These are phyloP conservation scores for Dothideomycetidae sp. DNA, from an alignment of 2,329 filamentous ascomycete genomes.

Conservation along the genomic window DNA sequence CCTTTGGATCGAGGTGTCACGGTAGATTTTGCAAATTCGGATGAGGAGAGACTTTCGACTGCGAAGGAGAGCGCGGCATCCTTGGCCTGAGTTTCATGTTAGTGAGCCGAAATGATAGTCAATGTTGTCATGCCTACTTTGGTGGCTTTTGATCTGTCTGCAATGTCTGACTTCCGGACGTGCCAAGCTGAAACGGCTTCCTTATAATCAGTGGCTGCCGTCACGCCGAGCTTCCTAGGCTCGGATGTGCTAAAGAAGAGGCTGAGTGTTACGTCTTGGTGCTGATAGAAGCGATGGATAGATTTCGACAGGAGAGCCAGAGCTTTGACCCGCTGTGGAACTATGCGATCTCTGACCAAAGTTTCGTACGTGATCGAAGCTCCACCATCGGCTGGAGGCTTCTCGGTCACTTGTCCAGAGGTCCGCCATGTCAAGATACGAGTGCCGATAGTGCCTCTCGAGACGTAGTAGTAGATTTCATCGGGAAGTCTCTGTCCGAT, in stretches of 20 bases:
- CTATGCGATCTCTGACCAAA: conserved; percentile 60
- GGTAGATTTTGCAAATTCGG: conserved; percentile 55
- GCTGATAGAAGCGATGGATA: conserved; percentile 70
- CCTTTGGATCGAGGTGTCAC: conserved; percentile 33
- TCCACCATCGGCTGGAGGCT: conserved; percentile 74
- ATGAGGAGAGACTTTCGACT: conserved; percentile 49
- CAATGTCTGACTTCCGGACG: conserved; percentile 35
- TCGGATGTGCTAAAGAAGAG: conserved; percentile 72
- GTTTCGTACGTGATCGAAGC: conserved; percentile 66
- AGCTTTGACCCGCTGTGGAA: conserved; percentile 59
- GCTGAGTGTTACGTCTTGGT: conserved; percentile 60
- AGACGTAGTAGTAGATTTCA: conserved; percentile 83
- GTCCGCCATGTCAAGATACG: conserved; percentile 71
- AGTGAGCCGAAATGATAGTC: too few relatives aligned
- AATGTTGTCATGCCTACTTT: conserved; percentile 17
- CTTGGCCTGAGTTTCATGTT: conserved; percentile 12
- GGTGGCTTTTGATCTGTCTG: conserved; percentile 7
- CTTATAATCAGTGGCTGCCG: conserved; percentile 33
- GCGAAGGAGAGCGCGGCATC: conserved; percentile 32
- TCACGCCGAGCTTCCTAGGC: conserved; percentile 31
- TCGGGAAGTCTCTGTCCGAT: conserved; percentile 79
- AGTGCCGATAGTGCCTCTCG: conserved; percentile 64
- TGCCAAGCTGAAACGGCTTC: conserved; percentile 53
- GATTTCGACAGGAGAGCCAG: conserved; percentile 65
- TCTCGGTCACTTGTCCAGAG: conserved; percentile 60